These are phyloP conservation scores for Phytopythium vexans DNA, from an alignment of 352 stramenopile genomes.

Conservation along the genomic window DNA sequence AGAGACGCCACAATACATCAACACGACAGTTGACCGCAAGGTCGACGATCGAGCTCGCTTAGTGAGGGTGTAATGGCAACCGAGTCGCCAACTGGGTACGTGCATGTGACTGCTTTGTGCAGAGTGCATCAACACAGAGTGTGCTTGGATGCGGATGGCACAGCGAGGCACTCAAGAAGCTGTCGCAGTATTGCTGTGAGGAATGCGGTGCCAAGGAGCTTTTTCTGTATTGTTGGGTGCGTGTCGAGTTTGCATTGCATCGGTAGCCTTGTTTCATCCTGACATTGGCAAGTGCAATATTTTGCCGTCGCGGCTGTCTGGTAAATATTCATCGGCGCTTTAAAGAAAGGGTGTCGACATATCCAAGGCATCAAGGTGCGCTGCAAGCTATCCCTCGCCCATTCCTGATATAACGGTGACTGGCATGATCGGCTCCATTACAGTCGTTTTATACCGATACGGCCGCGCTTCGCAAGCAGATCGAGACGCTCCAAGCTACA, in stretches of 20 bases:
- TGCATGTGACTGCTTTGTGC: neutral
- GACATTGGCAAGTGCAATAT: conserved; percentile 3
- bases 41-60: neutral
- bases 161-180: conserved; percentile 41
- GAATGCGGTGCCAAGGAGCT: conserved; percentile 60
- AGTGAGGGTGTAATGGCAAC: neutral
- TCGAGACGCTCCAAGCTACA: conserved; percentile 53
- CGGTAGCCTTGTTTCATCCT: neutral
- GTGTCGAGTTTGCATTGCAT: neutral
- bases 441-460: conserved; percentile 63
- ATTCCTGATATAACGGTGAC: neutral
- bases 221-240: conserved; percentile 66
- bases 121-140: neutral
- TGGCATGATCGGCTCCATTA: neutral
- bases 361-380: conserved; percentile 67
- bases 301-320: neutral
- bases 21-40: neutral
- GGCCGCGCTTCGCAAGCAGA: conserved; percentile 39
- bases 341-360: conserved; percentile 67
- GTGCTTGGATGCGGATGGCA: neutral
- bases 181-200: conserved; percentile 56
- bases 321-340: neutral
- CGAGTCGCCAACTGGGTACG: conserved; percentile 1
- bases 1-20: no score
- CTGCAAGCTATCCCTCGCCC: neutral